A percentile compares a stretch with the other conserved stretches of the same genome.
phyloP scores from a whole-genome alignment of 768 basidiomycete species.

The Infundibulicybe gibba region DNA sequence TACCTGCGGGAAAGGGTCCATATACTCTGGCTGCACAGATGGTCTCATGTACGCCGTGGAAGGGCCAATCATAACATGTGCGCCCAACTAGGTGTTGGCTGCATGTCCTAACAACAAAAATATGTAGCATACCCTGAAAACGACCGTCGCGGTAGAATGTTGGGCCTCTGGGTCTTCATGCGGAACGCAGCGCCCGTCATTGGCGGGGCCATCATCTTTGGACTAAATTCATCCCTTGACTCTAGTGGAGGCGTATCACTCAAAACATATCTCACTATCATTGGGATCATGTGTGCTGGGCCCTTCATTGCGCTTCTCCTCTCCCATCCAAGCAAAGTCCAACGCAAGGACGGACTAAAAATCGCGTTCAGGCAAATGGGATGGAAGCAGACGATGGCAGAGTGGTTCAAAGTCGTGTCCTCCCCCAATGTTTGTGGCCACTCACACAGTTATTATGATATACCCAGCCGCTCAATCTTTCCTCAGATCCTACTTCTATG shows the following conservation, averaged over 20 bases:
- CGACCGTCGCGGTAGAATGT: slow-evolving; percentile 27
- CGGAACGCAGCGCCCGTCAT: slow-evolving; percentile 27
- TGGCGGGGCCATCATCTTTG: slow-evolving; percentile 30
- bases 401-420: slow-evolving; percentile 23
- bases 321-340: slow-evolving; percentile 23
- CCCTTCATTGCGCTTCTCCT: slow-evolving; percentile 26
- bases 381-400: slow-evolving; percentile 20
- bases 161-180: slow-evolving; percentile 30
- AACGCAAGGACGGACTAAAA: slow-evolving; percentile 25
- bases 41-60: slow-evolving; percentile 28
- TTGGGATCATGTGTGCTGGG: slow-evolving; percentile 31
- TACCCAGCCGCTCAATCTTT: no score
- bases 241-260: slow-evolving; percentile 26
- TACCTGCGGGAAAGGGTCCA: slow-evolving; percentile 13
- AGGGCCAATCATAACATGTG: slow-evolving; percentile 28
- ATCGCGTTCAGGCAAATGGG: slow-evolving; percentile 22
- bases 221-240: slow-evolving; percentile 21
- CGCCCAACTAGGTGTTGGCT: not conserved
- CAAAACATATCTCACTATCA: slow-evolving; percentile 27
- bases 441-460: no score
- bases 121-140: slow-evolving; percentile 26
- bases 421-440: slow-evolving; percentile 18
- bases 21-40: slow-evolving; percentile 25
- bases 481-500: slow-evolving; percentile 24
- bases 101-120: not conserved